phyloP scores from a whole-genome alignment of 305 asterid species.

The Nicotiana rustica region DNA sequence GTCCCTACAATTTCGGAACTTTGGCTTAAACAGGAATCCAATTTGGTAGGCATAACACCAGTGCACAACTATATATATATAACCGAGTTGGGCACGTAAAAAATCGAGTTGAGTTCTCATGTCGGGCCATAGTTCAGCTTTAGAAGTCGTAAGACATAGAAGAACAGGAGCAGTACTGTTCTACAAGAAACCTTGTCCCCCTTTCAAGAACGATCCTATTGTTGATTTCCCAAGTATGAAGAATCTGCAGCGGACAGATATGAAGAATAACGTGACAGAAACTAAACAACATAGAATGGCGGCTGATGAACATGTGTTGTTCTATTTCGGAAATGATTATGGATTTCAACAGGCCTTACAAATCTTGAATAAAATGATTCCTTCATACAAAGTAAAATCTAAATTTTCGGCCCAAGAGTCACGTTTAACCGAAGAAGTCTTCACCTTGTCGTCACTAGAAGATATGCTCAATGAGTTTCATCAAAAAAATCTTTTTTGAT shows the following conservation, averaged over 20 bases:
- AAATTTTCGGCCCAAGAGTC: background rate
- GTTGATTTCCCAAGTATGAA: background rate
- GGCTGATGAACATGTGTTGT: background rate
- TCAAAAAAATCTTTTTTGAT: background rate
- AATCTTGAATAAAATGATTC: background rate
- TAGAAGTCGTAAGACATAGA: background rate
- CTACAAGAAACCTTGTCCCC: background rate
- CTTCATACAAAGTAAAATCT: background rate
- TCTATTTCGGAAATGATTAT: background rate
- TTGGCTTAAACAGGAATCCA: background rate
- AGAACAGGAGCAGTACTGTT: background rate
- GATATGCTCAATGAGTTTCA: background rate
- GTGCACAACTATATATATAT: too few relatives aligned
- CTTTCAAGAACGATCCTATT: background rate
- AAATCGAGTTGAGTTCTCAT: background rate
- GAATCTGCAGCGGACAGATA: background rate
- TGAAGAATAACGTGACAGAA: background rate
- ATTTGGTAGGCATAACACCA: background rate
- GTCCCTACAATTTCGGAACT: background rate
- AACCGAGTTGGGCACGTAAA: background rate
- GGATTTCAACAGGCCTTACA: background rate
- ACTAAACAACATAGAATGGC: too few relatives aligned
- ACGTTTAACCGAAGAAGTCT: background rate
- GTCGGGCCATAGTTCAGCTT: background rate
- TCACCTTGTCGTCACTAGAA: background rate